Base-by-base conservation (phyloP, 768 basidiomycete species). In the Scleroderma citrinum region DNA sequence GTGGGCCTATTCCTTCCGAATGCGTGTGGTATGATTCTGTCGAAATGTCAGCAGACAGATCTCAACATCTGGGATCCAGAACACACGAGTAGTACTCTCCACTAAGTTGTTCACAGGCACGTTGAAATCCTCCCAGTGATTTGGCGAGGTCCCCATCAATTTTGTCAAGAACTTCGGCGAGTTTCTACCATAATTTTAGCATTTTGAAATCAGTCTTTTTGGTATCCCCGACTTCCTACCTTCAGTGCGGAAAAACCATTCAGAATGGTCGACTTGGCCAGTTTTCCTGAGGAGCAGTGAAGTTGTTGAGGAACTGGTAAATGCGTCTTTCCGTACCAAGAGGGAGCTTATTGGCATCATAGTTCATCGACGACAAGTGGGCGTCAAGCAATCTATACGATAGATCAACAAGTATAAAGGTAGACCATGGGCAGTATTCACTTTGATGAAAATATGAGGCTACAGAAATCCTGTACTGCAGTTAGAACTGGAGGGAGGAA, bases 311-410 rank as follows among this genome's bases (percentile, higher is more conserved):
- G 16, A n/a, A 12, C 3, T 1, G 23, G 12, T 6, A 30, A 5
- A n/a, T 10, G 16, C 12, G 40, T 53, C 39, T 29, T 29, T 29
- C 26, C 26, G 4, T 59, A 73, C 80, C 81, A 16, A 82, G 73
- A 14, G 81, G 81, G 20, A 82, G 70, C 56, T 82, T 83, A 56
- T 76, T 75, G 4, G 81, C 81, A 57, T 83, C 81, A 52, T 83
- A 83, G 53, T 82, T 81, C 78, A 83, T 80, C 5, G 77, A 76
- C 14, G 77, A 76, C 57, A 83, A 61, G 37, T 73, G 70, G 0
- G 77, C 78, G 42, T 77, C 72, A 20, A 82, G 76, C 50, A 81
- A 56, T 21, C 78, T 80, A 49, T 16, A 17, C n/a, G 21, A 24
- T 29, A 12, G 36, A 36, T 50, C 45, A 54, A 38, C 32, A 35